A percentile compares a stretch with the other conserved stretches of the same genome.
phyloP scores from a whole-genome alignment of 1,139 yeast species.

The Taphrina wiesneri region DNA sequence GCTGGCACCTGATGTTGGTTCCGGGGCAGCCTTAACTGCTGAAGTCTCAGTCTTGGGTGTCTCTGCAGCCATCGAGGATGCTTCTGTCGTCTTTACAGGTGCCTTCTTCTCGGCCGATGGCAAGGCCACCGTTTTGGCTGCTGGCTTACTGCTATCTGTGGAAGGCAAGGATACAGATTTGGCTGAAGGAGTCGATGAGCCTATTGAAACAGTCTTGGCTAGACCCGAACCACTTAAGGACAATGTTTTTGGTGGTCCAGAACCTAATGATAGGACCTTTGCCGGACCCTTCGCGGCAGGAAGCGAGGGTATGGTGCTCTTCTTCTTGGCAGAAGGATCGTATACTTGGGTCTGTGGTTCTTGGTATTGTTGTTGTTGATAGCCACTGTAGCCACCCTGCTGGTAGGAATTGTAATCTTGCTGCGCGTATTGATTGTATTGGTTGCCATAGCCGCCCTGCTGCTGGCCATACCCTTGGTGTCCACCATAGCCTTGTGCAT shows the following conservation, averaged over 20 bases:
- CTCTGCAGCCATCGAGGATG: slow-evolving; percentile 19
- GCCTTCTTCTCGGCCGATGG: slow-evolving; percentile 40
- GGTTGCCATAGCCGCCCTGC: slow-evolving; percentile 45
- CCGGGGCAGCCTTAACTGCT: slow-evolving; percentile 35
- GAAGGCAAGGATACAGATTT: slow-evolving; percentile 27
- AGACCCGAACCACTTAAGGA: slow-evolving; percentile 25
- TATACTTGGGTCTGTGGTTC: slow-evolving; percentile 22
- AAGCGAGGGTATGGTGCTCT: not conserved
- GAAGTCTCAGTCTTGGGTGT: slow-evolving; percentile 37
- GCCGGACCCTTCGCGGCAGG: slow-evolving; percentile 36
- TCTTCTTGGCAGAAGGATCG: slow-evolving; percentile 26
- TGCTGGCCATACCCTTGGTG: slow-evolving; percentile 43
- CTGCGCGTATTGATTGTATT: slow-evolving; percentile 42
- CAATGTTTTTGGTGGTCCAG: slow-evolving; percentile 28
- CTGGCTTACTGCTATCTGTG: slow-evolving; percentile 8
- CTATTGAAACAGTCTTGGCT: slow-evolving; percentile 32
- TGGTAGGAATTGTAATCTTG: slow-evolving; percentile 43
- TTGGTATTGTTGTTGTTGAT: slow-evolving; percentile 33
- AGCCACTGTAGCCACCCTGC: slow-evolving; percentile 55
- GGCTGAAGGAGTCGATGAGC: slow-evolving; percentile 6
- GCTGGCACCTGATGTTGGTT: slow-evolving; percentile 41
- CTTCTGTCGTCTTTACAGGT: slow-evolving; percentile 36
- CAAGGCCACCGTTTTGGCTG: slow-evolving; percentile 30
- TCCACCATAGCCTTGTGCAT: slow-evolving; percentile 26
- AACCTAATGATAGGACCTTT: slow-evolving; percentile 32